Evolutionary conservation across 805 yeast species (phyloP), one percentile per base, ranked within the genome.

Genomic region (Pichia scutulata): DNA sequence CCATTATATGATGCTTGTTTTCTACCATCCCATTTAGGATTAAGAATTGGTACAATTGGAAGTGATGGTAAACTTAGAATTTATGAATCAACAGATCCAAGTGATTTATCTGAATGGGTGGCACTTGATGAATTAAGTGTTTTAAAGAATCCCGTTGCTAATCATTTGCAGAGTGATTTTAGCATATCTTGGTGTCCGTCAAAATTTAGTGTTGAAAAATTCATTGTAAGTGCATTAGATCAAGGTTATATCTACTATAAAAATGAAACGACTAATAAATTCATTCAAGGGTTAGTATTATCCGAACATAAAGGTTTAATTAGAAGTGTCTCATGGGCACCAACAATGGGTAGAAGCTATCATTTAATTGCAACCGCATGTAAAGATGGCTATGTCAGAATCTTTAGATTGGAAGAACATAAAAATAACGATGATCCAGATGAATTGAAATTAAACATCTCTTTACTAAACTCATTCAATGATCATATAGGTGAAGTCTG

Each of bases 311-410:
- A 78, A 48, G 96, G 96, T 2, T 73, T 92, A 40, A 88, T 92
- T 33, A 74, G 98, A 60, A 85, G 89, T 18, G 88, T 90, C 6
- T 76, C 90, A 28, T 92, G 99, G 99, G 98, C 98, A 0, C 97
- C 98, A 3, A 81, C 95, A 0, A 87, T 90, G 84, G 98, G 98
- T 2, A 73, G 96, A 57, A 81, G 84, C 55, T 87, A 80, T 64
- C 96, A 92, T 59, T 70, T 90, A 44, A 74, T 93, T 41, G 98
- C 99, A 0, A 92, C 98, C 0, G 98, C 95, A 6, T 89, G 96
- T 64, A 89, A 89, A 64, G 99, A 93, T 65, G 99, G 98, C 1
- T 80, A 74, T 60, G 89, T 93, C 12, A 77, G 98, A 48, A 83
- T 93, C 3, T 92, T 84, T 73, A 87, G 86, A 65, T 72, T 89